Conservation (phyloP, 768 basidiomycete species). For the Mycena albidolilacea region DNA sequence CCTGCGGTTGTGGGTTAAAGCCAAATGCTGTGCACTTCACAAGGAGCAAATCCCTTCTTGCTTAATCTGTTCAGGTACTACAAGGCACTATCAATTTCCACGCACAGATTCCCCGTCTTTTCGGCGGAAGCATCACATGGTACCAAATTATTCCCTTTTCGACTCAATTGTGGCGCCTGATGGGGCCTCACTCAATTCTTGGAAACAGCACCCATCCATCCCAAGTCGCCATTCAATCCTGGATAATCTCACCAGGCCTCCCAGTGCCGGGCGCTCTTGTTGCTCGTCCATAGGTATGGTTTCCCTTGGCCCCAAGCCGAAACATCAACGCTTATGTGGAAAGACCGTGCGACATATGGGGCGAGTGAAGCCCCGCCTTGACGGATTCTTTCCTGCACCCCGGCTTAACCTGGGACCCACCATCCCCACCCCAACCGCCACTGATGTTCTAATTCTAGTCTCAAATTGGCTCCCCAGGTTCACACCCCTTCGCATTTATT, state of each 20-base stretch:
- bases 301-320: constrained; percentile 1
- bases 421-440: neutral
- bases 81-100: constrained; percentile 22
- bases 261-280: neutral
- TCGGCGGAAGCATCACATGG: neutral
- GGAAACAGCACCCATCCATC: neutral
- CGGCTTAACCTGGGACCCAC: neutral
- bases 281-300: neutral
- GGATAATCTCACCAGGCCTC: neutral
- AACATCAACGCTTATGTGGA: neutral
- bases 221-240: neutral
- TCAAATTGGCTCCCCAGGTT: no score
- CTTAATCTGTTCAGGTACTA: neutral
- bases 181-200: neutral
- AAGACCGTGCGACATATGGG: neutral
- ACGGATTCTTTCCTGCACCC: neutral
- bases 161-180: constrained; percentile 3
- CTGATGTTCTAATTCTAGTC: neutral
- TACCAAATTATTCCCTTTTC: neutral
- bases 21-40: constrained; percentile 7
- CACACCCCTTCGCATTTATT: no score
- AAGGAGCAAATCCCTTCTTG: no score
- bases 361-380: neutral
- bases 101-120: neutral
- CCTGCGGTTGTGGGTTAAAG: neutral